These are phyloP conservation scores for Euphrasia confusa DNA, from an alignment of 257 asterid genomes.

Conservation along the genomic window DNA sequence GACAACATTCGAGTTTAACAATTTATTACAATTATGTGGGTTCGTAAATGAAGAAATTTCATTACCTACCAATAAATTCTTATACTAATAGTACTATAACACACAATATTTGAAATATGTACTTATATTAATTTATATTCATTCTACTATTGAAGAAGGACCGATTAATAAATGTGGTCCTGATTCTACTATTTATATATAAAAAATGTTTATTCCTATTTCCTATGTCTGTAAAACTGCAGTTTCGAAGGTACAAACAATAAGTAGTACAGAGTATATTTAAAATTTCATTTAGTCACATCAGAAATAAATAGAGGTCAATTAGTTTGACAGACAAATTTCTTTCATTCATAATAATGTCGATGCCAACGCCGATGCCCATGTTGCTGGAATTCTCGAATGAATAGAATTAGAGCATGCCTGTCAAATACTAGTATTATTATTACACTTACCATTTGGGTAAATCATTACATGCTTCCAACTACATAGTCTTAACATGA, in stretches of 20 bases:
- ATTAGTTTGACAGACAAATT: slow-evolving; percentile 13
- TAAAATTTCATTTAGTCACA: slow-evolving; percentile 16
- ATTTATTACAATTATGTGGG: not conserved
- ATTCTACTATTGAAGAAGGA: not conserved
- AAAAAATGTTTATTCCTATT: no score
- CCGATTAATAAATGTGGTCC: not conserved
- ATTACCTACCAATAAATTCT: not conserved
- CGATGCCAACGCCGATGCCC: not conserved
- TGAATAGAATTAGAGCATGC: not conserved
- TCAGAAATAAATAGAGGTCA: slow-evolving; percentile 13
- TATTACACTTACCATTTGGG: not conserved
- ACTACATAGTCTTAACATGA: no score
- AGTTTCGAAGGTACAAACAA: no score
- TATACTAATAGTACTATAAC: not conserved
- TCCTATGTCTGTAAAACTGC: no score
- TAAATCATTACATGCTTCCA: not conserved
- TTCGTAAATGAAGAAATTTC: not conserved
- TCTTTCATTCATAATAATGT: not conserved
- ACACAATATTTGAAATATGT: no score
- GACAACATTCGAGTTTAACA: not conserved
- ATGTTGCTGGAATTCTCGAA: slow-evolving; percentile 1
- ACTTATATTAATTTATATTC: not conserved
- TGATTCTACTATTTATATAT: not conserved
- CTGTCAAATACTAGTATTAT: not conserved
- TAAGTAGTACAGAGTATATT: no score